Evolutionary conservation across 2,329 filamentous ascomycete species (phyloP).

Genomic region (Neonectria faginata): DNA sequence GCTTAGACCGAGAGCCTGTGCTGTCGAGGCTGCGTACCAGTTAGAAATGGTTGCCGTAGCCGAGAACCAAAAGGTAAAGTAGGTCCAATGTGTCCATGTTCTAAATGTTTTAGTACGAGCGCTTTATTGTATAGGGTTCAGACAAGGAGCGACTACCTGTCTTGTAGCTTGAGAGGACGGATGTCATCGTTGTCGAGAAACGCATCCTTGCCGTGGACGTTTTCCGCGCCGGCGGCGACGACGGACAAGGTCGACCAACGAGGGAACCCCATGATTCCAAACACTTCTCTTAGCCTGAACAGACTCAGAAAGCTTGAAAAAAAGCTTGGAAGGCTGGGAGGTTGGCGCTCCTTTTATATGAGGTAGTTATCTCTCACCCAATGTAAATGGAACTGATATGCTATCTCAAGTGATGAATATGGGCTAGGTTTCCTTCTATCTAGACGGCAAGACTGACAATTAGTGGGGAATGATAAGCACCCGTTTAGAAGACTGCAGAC

Average conservation of each 20-base stretch:
- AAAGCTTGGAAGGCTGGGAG: background rate
- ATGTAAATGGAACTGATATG: background rate
- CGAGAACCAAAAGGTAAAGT: conserved; percentile 27
- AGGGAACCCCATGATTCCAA: background rate
- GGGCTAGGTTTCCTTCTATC: background rate
- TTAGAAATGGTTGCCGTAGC: conserved; percentile 21
- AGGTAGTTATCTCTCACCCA: background rate
- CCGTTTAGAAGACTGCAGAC: too few species aligned
- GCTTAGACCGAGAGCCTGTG: conserved; percentile 56
- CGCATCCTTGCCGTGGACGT: conserved; percentile 17
- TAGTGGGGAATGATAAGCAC: conserved; percentile 3
- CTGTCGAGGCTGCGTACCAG: conserved; percentile 54
- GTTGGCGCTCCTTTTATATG: background rate
- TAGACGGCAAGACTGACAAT: background rate
- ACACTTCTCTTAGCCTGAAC: too few species aligned
- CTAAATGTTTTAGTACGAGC: background rate
- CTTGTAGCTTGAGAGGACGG: conserved; percentile 10
- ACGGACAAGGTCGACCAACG: conserved; percentile 1
- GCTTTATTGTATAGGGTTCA: too few species aligned
- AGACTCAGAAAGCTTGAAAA: background rate
- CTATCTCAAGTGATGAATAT: background rate
- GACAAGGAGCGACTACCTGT: background rate
- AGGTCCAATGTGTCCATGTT: conserved; percentile 17
- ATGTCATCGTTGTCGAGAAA: conserved; percentile 21
- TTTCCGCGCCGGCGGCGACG: conserved; percentile 11